These are phyloP conservation scores for Ammopiptanthus mongolicus DNA, from an alignment of 306 rosid species.

Conservation along the genomic window DNA sequence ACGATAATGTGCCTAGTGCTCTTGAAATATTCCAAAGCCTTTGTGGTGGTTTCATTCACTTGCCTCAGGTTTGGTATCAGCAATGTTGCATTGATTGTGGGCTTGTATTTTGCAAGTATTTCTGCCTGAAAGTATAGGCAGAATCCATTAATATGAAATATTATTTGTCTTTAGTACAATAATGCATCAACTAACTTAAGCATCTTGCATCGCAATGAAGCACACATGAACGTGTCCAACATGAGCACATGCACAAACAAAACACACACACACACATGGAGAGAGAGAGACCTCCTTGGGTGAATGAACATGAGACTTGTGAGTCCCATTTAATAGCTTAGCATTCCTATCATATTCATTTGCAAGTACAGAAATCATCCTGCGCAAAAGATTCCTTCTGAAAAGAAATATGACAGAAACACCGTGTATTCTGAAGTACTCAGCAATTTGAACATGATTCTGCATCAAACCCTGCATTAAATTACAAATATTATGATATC, in stretches of 20 bases:
- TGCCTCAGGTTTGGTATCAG: conserved; percentile 57
- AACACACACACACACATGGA: neutral
- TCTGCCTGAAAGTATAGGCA: conserved; percentile 66
- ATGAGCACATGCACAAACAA: neutral
- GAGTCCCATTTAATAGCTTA: conserved; percentile 83
- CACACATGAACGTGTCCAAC: no score
- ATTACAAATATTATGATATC: neutral
- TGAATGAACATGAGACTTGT: conserved; percentile 97
- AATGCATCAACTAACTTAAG: neutral
- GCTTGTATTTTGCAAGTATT: conserved; percentile 88
- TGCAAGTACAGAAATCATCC: conserved; percentile 88
- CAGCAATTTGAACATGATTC: conserved; percentile 67
- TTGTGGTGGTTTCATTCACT: conserved; percentile 65
- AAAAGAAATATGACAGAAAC: conserved; percentile 85
- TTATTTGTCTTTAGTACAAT: neutral
- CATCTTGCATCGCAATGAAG: neutral
- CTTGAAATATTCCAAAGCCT: conserved; percentile 88
- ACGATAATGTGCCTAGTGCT: conserved; percentile 75
- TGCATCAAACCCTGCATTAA: conserved; percentile 83
- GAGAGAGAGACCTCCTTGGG: conserved; percentile 65
- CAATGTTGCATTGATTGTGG: conserved; percentile 62
- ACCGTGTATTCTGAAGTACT: conserved; percentile 72
- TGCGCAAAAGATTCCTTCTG: conserved; percentile 90
- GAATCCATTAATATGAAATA: conserved; percentile 1
- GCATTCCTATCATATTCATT: conserved; percentile 71